Evolutionary conservation across 2,329 filamentous ascomycete species (phyloP).

Genomic region (Arthroderma uncinatum): DNA sequence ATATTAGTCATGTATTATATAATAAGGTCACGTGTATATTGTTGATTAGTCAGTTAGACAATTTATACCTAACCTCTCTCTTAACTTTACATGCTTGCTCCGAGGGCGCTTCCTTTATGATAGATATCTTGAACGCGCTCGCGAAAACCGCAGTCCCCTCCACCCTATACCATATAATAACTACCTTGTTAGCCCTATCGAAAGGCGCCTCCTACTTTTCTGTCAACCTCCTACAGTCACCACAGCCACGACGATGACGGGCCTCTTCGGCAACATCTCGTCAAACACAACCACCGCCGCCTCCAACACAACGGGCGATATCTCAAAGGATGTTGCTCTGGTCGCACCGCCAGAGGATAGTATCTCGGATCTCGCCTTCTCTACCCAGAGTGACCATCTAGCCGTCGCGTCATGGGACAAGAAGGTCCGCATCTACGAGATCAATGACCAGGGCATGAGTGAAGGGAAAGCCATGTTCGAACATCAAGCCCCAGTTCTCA

Average conservation of each 20-base stretch:
- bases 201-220: not conserved
- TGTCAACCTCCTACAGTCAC: no score
- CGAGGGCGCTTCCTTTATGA: no score
- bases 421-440: conserved; percentile 94
- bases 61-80: no score
- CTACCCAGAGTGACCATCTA: conserved; percentile 64
- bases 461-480: conserved; percentile 78
- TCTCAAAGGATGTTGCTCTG: conserved; percentile 77
- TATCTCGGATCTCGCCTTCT: conserved; percentile 79
- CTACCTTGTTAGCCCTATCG: no score
- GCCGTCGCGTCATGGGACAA: conserved; percentile 95
- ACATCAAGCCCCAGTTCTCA: conserved; percentile 74
- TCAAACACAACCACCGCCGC: conserved; percentile 46
- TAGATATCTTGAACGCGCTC: no score
- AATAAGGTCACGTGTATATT: not conserved
- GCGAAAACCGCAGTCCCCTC: no score
- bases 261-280: conserved; percentile 25
- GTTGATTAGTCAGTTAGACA: not conserved
- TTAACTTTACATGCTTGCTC: no score
- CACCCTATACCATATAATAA: no score
- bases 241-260: conserved; percentile 6
- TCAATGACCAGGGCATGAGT: conserved; percentile 63
- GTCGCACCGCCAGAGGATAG: conserved; percentile 72
- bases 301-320: conserved; percentile 58
- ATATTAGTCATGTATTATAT: not conserved